phyloP scores from a whole-genome alignment of 2,329 filamentous ascomycete species.

The Sporothrix sp. region DNA sequence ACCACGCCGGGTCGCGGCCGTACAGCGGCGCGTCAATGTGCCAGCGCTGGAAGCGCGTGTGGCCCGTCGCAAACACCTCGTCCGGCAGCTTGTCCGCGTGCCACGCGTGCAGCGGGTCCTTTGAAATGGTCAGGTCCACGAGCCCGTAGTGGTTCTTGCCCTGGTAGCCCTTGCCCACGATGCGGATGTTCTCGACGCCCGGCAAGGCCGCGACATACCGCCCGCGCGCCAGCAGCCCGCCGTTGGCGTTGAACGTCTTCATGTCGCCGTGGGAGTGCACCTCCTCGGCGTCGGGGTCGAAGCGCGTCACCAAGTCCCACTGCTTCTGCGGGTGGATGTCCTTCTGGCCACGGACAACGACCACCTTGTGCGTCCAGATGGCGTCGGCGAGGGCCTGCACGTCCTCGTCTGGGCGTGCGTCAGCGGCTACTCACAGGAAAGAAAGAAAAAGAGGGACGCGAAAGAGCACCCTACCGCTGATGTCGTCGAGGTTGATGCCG shows the following conservation, averaged over 20 bases:
- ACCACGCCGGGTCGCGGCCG: slow-evolving; percentile 26
- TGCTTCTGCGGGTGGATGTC: slow-evolving; percentile 32
- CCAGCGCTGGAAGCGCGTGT: slow-evolving; percentile 38
- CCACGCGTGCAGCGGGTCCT: slow-evolving; percentile 28
- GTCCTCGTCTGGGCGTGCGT: slow-evolving; percentile 24
- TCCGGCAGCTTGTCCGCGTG: slow-evolving; percentile 26
- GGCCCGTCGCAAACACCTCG: slow-evolving; percentile 30
- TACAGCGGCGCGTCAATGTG: slow-evolving; percentile 39
- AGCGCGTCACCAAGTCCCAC: slow-evolving; percentile 35
- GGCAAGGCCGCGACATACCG: slow-evolving; percentile 19
- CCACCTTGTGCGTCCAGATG: slow-evolving; percentile 35
- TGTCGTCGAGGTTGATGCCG: slow-evolving; percentile 29
- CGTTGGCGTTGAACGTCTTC: slow-evolving; percentile 31
- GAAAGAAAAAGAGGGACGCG: no score
- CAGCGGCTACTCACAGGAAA: no score
- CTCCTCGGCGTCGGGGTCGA: slow-evolving; percentile 32
- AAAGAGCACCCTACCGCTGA: slow-evolving; percentile 24
- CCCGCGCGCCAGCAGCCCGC: slow-evolving; percentile 25
- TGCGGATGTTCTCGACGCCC: slow-evolving; percentile 33
- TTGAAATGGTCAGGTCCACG: slow-evolving; percentile 26
- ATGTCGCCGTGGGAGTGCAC: slow-evolving; percentile 34
- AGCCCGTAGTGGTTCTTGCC: slow-evolving; percentile 35
- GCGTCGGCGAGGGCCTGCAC: slow-evolving; percentile 28
- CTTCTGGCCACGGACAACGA: slow-evolving; percentile 34
- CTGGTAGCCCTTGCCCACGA: slow-evolving; percentile 37